These are phyloP conservation scores for Penicillium paxilli DNA, from an alignment of 495 filamentous ascomycete species.

Conservation along the genomic window DNA sequence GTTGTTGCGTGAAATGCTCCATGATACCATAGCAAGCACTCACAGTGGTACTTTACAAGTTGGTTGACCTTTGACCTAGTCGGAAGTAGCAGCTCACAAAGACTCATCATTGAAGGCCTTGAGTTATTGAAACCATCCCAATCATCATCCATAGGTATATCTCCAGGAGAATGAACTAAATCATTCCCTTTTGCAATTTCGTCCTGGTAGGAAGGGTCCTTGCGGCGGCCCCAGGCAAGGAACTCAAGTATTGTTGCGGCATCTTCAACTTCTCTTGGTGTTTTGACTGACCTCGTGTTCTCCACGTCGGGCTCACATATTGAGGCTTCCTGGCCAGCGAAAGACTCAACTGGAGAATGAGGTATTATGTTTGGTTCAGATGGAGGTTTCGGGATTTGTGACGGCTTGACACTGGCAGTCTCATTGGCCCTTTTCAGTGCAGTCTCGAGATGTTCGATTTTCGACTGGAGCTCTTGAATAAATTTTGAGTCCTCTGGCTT, in stretches of 20 bases:
- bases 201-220: slow-evolving; percentile 36
- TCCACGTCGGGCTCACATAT: neutral
- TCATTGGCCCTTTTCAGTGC: slow-evolving; percentile 14
- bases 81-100: slow-evolving; percentile 36
- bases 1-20: slow-evolving; percentile 35
- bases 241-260: slow-evolving; percentile 47
- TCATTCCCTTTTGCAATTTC: slow-evolving; percentile 17
- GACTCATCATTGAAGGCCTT: neutral
- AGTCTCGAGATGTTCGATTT: slow-evolving; percentile 18
- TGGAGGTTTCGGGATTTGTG: no score
- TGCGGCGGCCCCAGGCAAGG: slow-evolving; percentile 43
- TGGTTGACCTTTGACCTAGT: slow-evolving; percentile 25
- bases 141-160: slow-evolving; percentile 17
- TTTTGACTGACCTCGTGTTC: neutral
- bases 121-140: slow-evolving; percentile 9
- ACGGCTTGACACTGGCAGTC: no score
- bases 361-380: no score
- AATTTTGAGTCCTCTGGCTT: neutral
- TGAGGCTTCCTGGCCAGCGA: no score
- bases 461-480: slow-evolving; percentile 20
- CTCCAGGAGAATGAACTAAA: slow-evolving; percentile 22
- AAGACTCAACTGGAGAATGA: no score
- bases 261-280: slow-evolving; percentile 31
- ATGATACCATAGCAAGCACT: slow-evolving; percentile 40
- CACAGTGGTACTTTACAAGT: slow-evolving; percentile 38